phyloP scores from a whole-genome alignment of 768 basidiomycete species.

The Daedalea quercina region DNA sequence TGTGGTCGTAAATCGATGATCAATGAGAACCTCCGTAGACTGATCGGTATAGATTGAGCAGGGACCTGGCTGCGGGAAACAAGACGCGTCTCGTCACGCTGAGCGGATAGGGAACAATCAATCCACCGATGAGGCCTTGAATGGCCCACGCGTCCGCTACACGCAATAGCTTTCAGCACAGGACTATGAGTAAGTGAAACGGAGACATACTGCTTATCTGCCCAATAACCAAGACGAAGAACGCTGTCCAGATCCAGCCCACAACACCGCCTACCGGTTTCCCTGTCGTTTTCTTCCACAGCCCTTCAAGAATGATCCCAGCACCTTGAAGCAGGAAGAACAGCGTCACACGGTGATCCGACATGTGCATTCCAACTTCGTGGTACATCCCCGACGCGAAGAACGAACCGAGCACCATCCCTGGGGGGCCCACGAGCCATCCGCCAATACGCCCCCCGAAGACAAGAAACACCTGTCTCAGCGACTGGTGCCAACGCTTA shows the following conservation, averaged over 20 bases:
- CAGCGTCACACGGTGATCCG: constrained; percentile 46
- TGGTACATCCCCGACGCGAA: constrained; percentile 73
- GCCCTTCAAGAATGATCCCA: constrained; percentile 52
- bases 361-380: constrained; percentile 58
- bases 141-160: constrained; percentile 68
- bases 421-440: constrained; percentile 48
- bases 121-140: constrained; percentile 61
- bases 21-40: too few relatives aligned
- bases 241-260: constrained; percentile 67
- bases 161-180: neutral
- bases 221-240: constrained; percentile 50
- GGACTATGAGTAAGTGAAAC: neutral
- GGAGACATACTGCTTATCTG: constrained; percentile 55
- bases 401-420: constrained; percentile 69
- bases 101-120: constrained; percentile 49
- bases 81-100: constrained; percentile 14
- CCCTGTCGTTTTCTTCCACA: constrained; percentile 55
- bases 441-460: constrained; percentile 60
- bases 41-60: neutral
- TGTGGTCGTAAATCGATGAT: too few relatives aligned
- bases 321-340: constrained; percentile 68
- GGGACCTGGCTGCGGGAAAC: constrained; percentile 6
- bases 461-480: constrained; percentile 66
- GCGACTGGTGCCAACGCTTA: constrained; percentile 69
- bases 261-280: constrained; percentile 48